Conservation (phyloP, 2,329 filamentous ascomycete species). For the Incumbomyces delicatus region DNA sequence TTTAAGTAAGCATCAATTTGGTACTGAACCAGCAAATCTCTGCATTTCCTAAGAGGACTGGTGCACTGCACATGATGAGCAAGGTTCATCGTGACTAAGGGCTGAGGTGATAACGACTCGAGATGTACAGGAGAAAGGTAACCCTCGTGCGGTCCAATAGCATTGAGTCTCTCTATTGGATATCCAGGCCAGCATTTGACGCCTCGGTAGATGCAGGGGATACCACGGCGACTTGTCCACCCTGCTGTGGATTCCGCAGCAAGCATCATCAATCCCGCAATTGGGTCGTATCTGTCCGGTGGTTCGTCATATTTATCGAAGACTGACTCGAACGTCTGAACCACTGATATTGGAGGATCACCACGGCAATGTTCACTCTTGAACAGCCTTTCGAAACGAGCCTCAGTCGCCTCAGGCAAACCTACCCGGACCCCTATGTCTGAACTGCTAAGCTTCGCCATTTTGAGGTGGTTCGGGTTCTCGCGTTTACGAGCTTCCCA, state of each 20-base stretch:
- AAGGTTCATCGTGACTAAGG: constrained; percentile 43
- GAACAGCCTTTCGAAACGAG: constrained; percentile 18
- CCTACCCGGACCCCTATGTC: neutral
- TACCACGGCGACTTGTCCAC: constrained; percentile 43
- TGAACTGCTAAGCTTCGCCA: constrained; percentile 25
- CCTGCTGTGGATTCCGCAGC: constrained; percentile 41
- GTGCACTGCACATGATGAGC: constrained; percentile 49
- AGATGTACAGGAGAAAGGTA: constrained; percentile 24
- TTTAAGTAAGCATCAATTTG: constrained; percentile 54
- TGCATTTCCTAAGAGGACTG: constrained; percentile 51
- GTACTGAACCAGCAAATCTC: constrained; percentile 53
- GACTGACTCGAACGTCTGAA: constrained; percentile 20
- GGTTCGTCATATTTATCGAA: constrained; percentile 31
- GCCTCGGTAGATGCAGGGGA: constrained; percentile 43
- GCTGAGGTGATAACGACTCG: constrained; percentile 34
- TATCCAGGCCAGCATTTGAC: constrained; percentile 24
- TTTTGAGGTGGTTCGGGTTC: constrained; percentile 21
- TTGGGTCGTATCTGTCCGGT: constrained; percentile 26
- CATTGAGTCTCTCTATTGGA: constrained; percentile 29
- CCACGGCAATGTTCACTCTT: constrained; percentile 5
- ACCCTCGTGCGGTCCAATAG: constrained; percentile 24
- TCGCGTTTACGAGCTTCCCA: constrained; percentile 28
- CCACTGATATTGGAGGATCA: constrained; percentile 10
- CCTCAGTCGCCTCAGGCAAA: constrained; percentile 7
- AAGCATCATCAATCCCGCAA: constrained; percentile 41